These are phyloP conservation scores for Adiantum capillusveneris DNA, from an alignment of 75 land plant species.

Conservation along the genomic window DNA sequence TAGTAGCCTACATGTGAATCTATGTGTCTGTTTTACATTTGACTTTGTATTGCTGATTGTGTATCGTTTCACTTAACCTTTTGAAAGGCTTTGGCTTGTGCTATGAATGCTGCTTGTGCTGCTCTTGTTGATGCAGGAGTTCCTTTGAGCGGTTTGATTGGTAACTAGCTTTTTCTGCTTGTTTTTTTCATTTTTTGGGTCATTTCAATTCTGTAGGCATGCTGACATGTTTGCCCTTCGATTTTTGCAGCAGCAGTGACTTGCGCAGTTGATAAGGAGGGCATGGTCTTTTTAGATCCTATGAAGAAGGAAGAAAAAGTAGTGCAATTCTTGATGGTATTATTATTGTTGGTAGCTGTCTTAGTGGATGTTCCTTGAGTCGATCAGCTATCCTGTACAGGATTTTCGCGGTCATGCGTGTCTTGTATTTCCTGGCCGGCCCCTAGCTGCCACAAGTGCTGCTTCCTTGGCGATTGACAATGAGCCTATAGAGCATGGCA, in stretches of 20 bases:
- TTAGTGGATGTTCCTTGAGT: neutral
- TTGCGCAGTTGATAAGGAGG: constrained; percentile 54
- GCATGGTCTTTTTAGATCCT: constrained; percentile 67
- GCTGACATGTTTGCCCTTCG: neutral
- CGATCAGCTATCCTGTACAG: constrained; percentile 25
- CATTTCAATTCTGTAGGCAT: neutral
- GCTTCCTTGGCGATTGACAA: constrained; percentile 22
- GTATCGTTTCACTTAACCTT: constrained; percentile 1
- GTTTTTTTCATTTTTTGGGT: neutral
- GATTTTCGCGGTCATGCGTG: constrained; percentile 49
- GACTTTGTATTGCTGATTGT: no score
- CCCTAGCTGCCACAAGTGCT: constrained; percentile 35
- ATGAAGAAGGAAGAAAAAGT: constrained; percentile 80
- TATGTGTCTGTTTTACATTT: no score
- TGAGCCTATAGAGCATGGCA: constrained; percentile 58
- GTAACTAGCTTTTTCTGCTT: no score
- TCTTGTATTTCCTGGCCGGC: constrained; percentile 62
- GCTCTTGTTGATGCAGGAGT: constrained; percentile 88
- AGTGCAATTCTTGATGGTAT: neutral
- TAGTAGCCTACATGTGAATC: no score
- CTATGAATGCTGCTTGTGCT: constrained; percentile 89
- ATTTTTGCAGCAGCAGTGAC: constrained; percentile 57
- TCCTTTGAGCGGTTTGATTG: constrained; percentile 70
- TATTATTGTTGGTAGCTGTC: neutral
- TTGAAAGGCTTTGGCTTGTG: constrained; percentile 74